Base-by-base conservation (phyloP, 2,329 filamentous ascomycete species). In the Setomelanomma holmii region DNA sequence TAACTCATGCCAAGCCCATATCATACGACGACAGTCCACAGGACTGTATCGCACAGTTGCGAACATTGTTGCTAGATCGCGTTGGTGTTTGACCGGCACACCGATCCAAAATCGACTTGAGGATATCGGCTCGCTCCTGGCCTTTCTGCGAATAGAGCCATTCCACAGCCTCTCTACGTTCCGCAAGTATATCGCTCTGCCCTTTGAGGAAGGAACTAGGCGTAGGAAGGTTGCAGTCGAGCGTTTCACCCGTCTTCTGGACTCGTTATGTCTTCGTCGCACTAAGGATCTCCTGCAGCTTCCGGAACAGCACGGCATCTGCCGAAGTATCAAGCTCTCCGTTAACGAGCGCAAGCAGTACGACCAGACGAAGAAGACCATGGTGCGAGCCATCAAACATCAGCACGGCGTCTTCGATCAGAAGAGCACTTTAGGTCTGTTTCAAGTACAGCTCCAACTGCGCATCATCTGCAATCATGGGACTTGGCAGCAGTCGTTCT, bases 71-170 rank as follows among this genome's bases (percentile, higher is more conserved):
- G 77, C 82, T 0, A 68, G 72, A 2, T 78, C 75, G 0, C 74
- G 82, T 7, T 85, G 82, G 69, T 71, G 67, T 51, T 45, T 70
- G 2, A 72, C 68, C 1, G 66, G 69, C 2, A 72, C 69, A 0
- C 82, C 82, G 0, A 79, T 85, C 20, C 82, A 85, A 51, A 85
- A 85, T 55, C 71, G 69, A 1, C 69, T 85, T 0, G 78, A 79
- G 5, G 82, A 85, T 42, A 74, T 85, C 3, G 82, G 79, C 0
- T 75, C 81, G 0, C 68, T 85, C 0, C 75, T 84, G 36, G 72
- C 76, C 1, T 84, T 85, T 54, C 61, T 84, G 19, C 66, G 73
- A 38, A 72, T 77, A 1, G 66, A 68, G 17, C 77, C 75, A 1
- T 79, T 82, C 51, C 66, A 77, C 24, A 76, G 65, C n/a, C 52